Conservation (phyloP, 1,284 basidiomycete genomes). For the Sanghuangporus baumii region DNA sequence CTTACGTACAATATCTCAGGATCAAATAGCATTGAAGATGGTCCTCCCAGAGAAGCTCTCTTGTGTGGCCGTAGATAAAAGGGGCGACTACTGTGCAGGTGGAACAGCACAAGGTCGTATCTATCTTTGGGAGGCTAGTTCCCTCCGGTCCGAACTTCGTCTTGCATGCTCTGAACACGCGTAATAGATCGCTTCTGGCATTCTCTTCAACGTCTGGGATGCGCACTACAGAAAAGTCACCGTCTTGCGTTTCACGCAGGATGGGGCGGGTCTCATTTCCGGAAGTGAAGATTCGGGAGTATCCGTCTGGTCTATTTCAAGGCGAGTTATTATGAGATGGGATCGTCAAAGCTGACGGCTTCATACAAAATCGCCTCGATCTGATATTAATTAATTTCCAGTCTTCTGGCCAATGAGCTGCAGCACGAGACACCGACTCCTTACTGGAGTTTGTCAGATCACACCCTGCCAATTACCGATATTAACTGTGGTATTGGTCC, state of each 20-base stretch:
- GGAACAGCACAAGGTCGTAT: conserved; percentile 86
- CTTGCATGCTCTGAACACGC: conserved; percentile 19
- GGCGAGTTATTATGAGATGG: conserved; percentile 41
- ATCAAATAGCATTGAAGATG: conserved; percentile 82
- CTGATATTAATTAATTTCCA: conserved; percentile 14
- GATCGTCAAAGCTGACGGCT: conserved; percentile 16
- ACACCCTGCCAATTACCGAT: conserved; percentile 86
- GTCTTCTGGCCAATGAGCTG: conserved; percentile 58
- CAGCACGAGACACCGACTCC: conserved; percentile 72
- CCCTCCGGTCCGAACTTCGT: background rate
- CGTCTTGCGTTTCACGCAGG: conserved; percentile 77
- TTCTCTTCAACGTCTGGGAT: conserved; percentile 86
- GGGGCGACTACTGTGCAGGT: conserved; percentile 77
- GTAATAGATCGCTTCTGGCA: conserved; percentile 79
- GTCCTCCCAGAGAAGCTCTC: conserved; percentile 86
- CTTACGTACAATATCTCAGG: conserved; percentile 40
- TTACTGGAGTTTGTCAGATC: conserved; percentile 81
- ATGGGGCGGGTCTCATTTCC: conserved; percentile 76
- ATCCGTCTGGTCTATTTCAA: conserved; percentile 85
- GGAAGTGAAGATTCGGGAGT: conserved; percentile 88
- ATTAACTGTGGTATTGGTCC: conserved; percentile 72
- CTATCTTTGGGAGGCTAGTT: conserved; percentile 89
- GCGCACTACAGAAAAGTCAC: conserved; percentile 91
- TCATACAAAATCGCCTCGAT: conserved; percentile 23
- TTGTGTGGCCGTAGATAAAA: conserved; percentile 71